Percentiles rank a stretch among this genome's conserved stretches.
Conservation (phyloP, 2,329 filamentous ascomycete species). For the Aspergillus uvarum region DNA sequence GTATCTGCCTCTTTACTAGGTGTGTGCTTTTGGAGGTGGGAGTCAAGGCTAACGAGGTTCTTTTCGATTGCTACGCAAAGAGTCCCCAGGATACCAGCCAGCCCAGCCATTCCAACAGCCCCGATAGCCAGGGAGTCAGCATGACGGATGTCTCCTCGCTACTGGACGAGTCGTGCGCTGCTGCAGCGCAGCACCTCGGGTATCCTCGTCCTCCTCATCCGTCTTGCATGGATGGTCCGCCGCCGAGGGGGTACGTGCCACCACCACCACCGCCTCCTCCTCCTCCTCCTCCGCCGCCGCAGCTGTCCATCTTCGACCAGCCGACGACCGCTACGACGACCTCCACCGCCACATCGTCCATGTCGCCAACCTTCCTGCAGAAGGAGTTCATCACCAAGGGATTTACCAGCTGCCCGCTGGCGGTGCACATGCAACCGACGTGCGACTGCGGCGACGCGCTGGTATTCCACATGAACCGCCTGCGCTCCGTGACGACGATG, state of each 20-base stretch:
- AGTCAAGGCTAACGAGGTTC: not conserved
- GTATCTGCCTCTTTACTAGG: not conserved
- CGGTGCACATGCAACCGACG: conserved; percentile 26
- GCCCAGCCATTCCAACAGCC: conserved; percentile 28
- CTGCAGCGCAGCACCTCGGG: conserved; percentile 13
- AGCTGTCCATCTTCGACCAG: conserved; percentile 11
- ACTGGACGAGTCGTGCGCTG: conserved; percentile 10
- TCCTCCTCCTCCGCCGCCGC: not conserved
- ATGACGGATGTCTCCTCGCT: conserved; percentile 13
- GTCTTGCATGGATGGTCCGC: not conserved
- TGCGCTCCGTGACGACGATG: conserved; percentile 31
- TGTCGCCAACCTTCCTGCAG: conserved; percentile 32
- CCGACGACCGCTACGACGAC: conserved; percentile 18
- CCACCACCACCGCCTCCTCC: not conserved
- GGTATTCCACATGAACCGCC: conserved; percentile 30
- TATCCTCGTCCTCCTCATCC: not conserved
- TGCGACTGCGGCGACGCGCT: conserved; percentile 35
- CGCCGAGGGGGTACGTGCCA: not conserved
- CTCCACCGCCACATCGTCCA: conserved; percentile 20
- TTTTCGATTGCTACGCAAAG: not conserved
- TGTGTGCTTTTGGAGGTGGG: not conserved
- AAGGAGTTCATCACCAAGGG: conserved; percentile 30
- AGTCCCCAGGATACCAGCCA: conserved; percentile 11
- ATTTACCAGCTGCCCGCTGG: conserved; percentile 29
- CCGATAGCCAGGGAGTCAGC: conserved; percentile 22